Percentiles rank a stretch among this genome's conserved stretches.
Conservation (phyloP, 208 protist genomes). For the Trypanosoma cruzi region DNA sequence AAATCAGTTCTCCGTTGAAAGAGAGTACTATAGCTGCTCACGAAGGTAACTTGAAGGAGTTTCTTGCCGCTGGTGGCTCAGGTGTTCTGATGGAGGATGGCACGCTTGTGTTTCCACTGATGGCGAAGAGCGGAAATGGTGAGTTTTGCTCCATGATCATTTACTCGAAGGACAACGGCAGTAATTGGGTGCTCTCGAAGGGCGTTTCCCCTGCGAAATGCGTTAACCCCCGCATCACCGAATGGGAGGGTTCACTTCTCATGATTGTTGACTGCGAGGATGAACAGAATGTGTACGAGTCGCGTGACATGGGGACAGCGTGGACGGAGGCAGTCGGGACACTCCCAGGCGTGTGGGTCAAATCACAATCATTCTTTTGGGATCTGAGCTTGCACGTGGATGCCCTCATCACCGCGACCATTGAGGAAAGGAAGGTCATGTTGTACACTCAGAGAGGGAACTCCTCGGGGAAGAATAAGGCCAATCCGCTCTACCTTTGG, state of each 20-base stretch:
- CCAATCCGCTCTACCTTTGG: constrained; percentile 3
- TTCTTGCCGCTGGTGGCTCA: background rate
- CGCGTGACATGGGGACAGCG: constrained; percentile 11
- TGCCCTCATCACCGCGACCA: background rate
- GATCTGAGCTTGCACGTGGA: background rate
- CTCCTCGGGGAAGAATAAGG: background rate
- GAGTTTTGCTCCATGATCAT: background rate
- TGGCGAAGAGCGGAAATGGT: background rate
- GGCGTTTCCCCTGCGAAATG: background rate
- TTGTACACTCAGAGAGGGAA: constrained; percentile 7
- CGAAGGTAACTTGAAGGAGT: background rate
- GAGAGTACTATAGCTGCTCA: background rate
- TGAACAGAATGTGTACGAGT: constrained; percentile 4
- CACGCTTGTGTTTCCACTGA: constrained; percentile 2
- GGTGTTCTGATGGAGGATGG: background rate
- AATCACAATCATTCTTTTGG: background rate
- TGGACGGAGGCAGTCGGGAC: constrained; percentile 6
- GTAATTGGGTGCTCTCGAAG: background rate
- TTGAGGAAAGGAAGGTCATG: constrained; percentile 9
- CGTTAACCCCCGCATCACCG: background rate
- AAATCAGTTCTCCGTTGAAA: background rate
- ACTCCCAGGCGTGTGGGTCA: background rate
- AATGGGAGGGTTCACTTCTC: constrained; percentile 10
- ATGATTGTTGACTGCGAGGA: background rate
- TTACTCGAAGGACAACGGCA: constrained; percentile 6